Evolutionary conservation across 192 early-diverging fungal genomes (phyloP), one percentile per base, ranked within the genome.

Genomic region (Funneliformis mosseae): DNA sequence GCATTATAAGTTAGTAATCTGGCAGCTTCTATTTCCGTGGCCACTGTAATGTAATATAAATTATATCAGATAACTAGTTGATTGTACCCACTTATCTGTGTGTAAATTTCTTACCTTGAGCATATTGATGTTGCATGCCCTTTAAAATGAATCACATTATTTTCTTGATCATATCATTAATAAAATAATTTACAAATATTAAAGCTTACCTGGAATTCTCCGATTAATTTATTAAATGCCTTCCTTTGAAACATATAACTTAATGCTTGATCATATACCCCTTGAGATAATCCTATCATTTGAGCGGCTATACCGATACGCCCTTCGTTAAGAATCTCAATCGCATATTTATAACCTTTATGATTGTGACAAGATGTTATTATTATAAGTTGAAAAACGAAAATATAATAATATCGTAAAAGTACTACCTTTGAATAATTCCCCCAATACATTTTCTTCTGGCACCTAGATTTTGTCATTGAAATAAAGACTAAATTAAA

Each of bases 221-320:
- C 97, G 67, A 99, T 94, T 23, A 77, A 78, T 64, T 87, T 79
- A 28, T 93, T 93, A 81, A 99, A 99, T 90, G 97, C 95, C 90
- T 98, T 96, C 81, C 98, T 90, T 89, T 99, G 92, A 87, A 96
- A 95, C 79, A 95, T 87, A 85, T 99, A 99, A 21, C 95, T 94
- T 83, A 98, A 77, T 12, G 94, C 93, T 62, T 87, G 82, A 85
- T 99, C 97, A 77, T 92, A 94, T 16, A 93, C 95, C 55, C 98
- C 98, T 86, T 98, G 97, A 11, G 98, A 97, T 48, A 97, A 84
- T 63, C 98, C 98, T 43, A 98, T 84, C 98, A 99, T 99, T 84
- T 99, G 97, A 21, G 96, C 97, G 60, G 96, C 96, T 87, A 99
- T 99, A 79, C 97, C 97, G 74, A 99, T 95, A 81, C 98, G 93